A percentile compares a stretch with the other conserved stretches of the same genome.
These are phyloP conservation scores for Zopfochytrium polystomum DNA, from an alignment of 371 early-diverging fungal genomes.

Conservation along the genomic window DNA sequence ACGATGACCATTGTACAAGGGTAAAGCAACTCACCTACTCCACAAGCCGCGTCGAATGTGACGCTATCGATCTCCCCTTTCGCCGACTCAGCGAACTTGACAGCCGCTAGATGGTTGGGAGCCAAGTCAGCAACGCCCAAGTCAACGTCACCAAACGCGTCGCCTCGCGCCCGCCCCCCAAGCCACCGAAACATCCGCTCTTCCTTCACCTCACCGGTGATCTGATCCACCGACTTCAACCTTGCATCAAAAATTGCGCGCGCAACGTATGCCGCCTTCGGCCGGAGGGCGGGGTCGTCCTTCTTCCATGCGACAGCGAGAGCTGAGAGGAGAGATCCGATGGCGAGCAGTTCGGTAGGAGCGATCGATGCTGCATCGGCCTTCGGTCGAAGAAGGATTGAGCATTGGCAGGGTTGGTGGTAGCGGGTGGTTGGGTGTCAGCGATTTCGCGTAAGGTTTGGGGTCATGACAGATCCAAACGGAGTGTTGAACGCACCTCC, in stretches of 20 bases:
- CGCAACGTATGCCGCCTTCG: conserved; percentile 70
- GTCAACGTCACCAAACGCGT: not conserved
- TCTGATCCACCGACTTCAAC: conserved; percentile 79
- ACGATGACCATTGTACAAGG: conserved; percentile 2
- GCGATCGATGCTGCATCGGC: not conserved
- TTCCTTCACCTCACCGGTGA: conserved; percentile 63
- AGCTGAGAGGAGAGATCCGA: not conserved
- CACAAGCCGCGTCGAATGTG: conserved; percentile 78
- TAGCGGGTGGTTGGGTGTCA: too few relatives aligned
- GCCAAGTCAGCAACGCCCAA: not conserved
- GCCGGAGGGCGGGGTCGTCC: conserved; percentile 70
- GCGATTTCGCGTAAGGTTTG: too few relatives aligned
- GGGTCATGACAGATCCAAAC: too few relatives aligned
- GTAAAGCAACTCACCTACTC: conserved; percentile 72
- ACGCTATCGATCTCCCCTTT: conserved; percentile 54
- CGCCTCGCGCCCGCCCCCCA: not conserved
- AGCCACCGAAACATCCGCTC: not conserved
- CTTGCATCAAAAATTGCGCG: conserved; percentile 67
- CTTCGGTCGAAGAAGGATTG: not conserved
- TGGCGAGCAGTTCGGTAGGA: not conserved
- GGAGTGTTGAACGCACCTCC: conserved; percentile 28
- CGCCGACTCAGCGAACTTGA: conserved; percentile 73
- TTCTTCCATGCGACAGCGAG: not conserved
- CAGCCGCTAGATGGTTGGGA: conserved; percentile 77
- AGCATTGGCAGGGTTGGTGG: not conserved